Evolutionary conservation across 257 asterid genomes (phyloP), one percentile per base, ranked within the genome.

Genomic region (Petunia axillaris): DNA sequence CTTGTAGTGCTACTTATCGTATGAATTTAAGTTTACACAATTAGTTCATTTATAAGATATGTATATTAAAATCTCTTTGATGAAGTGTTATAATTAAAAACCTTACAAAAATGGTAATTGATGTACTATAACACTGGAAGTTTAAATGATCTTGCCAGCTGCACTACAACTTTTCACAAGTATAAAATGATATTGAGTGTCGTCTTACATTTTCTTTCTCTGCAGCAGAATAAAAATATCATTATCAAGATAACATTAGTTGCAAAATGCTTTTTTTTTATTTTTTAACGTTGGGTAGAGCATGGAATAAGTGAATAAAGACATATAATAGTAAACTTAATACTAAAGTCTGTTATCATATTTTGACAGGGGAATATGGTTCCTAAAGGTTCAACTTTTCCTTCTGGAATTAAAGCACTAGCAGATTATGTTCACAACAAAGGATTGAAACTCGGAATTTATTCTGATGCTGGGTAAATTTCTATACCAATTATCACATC

Each of bases 391-490:
- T 91, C 98, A 1, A 89, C 91, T 10, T 95, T 95, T 84, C 98
- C 98, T 64, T 95, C 97, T 0, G 99, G 99, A 48, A 93, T 95
- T 81, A 93, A 91, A 84, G 90, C 97, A 1, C 89, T 95, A 38
- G 98, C 99, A 8, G 97, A 93, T 84, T 93, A 95, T 63, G 96
- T 95, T 85, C 98, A 95, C 48, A 73, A 84, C 68, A 95, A 93
- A 87, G 98, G 99, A 77, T 81, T 95, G 78, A 95, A 88, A 82
- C 94, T 95, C 8, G 98, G 99, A 80, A 81, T 95, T 65, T 95
- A 95, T 90, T 93, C 99, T 0, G 94, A 89, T 70, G 98, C 97
- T 2, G 99, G 98, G 98, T 93, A 88, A 25, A 25, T 55, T 11
- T 15, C 8, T 53, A 38, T 14, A 4, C 39, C 2, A 43, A 43